A percentile compares a stretch with the other conserved stretches of the same genome.
Conservation (phyloP, 2,329 filamentous ascomycete species). For the Fusarium guadeloupense region DNA sequence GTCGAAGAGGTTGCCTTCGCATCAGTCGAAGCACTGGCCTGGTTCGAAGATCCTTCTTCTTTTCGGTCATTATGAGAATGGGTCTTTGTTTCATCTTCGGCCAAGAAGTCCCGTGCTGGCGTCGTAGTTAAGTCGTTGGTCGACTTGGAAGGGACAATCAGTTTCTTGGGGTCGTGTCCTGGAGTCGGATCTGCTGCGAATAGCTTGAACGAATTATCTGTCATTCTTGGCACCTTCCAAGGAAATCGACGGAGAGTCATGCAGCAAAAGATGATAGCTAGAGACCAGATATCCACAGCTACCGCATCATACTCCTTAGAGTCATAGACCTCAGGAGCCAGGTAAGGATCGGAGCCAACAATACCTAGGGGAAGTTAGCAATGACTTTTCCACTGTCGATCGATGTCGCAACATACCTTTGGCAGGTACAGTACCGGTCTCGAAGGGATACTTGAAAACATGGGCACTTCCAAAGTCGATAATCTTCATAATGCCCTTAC, state of each 20-base stretch:
- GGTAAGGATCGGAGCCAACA: conserved; percentile 89
- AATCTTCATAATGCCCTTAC: conserved; percentile 97
- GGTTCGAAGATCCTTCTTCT: conserved; percentile 23
- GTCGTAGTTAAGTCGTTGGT: conserved; percentile 55
- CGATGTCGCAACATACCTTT: conserved; percentile 45
- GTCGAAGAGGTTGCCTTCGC: conserved; percentile 26
- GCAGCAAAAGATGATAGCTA: conserved; percentile 98
- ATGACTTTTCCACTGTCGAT: not conserved
- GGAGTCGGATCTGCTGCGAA: conserved; percentile 88
- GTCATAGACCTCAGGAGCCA: conserved; percentile 96
- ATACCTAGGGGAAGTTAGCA: conserved; percentile 56
- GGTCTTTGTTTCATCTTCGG: conserved; percentile 48
- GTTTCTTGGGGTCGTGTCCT: conserved; percentile 68
- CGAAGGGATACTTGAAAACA: conserved; percentile 97
- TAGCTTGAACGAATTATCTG: conserved; percentile 93
- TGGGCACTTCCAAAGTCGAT: conserved; percentile 99
- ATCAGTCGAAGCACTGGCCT: conserved; percentile 7
- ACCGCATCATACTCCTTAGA: conserved; percentile 92
- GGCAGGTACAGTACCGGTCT: conserved; percentile 66
- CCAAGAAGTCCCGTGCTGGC: conserved; percentile 51
- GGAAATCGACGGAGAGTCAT: conserved; percentile 96
- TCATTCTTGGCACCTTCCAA: conserved; percentile 92
- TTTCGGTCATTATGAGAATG: conserved; percentile 33
- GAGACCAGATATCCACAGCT: conserved; percentile 95
- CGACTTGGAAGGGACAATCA: conserved; percentile 58